Evolutionary conservation across 2,329 filamentous ascomycete species (phyloP).

Genomic region (Cryphonectria carpinicola): DNA sequence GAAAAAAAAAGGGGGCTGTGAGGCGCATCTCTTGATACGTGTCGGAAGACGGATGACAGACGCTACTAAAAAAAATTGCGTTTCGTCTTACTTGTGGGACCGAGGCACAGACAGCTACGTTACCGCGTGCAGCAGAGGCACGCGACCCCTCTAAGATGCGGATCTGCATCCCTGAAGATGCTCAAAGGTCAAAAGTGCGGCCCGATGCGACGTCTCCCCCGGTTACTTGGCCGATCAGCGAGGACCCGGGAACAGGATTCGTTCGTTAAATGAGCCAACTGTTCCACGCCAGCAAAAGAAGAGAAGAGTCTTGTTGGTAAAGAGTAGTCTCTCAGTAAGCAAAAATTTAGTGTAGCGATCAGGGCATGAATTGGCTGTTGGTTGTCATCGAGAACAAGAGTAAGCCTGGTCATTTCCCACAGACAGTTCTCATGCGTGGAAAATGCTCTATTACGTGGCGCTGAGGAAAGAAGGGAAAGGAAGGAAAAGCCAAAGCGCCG

Average conservation of each 20-base stretch:
- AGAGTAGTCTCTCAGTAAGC: too few species aligned
- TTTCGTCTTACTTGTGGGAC: background rate
- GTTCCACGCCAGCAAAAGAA: background rate
- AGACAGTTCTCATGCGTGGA: background rate
- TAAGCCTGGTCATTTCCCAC: too few species aligned
- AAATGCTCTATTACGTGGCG: too few species aligned
- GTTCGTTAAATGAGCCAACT: background rate
- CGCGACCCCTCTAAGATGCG: background rate
- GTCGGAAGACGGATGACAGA: conserved; percentile 7
- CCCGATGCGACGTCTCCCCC: background rate
- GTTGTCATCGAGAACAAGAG: too few species aligned
- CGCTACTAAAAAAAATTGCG: background rate
- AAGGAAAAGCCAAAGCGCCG: too few species aligned
- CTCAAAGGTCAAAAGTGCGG: background rate
- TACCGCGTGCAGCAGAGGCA: background rate
- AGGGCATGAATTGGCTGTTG: background rate
- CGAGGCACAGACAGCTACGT: conserved; percentile 1
- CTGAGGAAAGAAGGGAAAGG: too few species aligned
- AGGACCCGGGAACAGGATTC: background rate
- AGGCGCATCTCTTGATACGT: conserved; percentile 3
- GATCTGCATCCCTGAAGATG: background rate
- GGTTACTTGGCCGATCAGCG: background rate
- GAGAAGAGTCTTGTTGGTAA: background rate
- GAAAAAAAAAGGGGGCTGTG: conserved; percentile 1
- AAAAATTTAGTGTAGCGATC: background rate